Base-by-base conservation (phyloP, 192 early-diverging fungal species). In the Coemansia sp. region DNA sequence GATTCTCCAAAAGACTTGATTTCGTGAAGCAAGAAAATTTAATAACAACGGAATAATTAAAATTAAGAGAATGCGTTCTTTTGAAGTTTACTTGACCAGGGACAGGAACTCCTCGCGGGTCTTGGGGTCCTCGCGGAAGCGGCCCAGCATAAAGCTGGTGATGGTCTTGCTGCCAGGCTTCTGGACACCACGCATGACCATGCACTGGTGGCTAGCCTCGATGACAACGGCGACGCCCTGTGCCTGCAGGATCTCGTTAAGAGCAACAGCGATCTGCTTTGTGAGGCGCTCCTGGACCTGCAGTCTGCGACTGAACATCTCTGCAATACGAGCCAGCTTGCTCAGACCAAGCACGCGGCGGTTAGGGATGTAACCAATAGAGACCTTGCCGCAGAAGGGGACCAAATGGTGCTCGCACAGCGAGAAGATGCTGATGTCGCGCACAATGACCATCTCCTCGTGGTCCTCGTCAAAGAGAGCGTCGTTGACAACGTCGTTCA, bases 401-500 rank as follows among this genome's bases (percentile, higher is more conserved):
- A 99, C 96, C 86, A 98, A 87, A 68, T 99, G 98, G 79, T 99
- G 98, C 82, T 99, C 98, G 78, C 98, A 99, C 64, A 99, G 79
- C 5, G 94, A 96, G 74, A 94, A 96, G 6, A 98, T 88, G 67
- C 96, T 93, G 60, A 99, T 96, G 81, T 98, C 90, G 70, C 92
- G 94, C 17, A 99, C 98, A 79, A 99, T 95, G 15, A 99, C 98
- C 98, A 99, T 99, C 72, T 98, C 98, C 62, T 98, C 95, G 76
- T 98, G 94, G 71, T 98, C 94, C 51, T 99, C 98, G 82, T 96
- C 92, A 84, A 99, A 99, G 19, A 99, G 85, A 10, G 98, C 98
- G 38, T 91, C 92, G 75, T 99, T 99, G 74, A 98, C 80, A 0
- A 99, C 84, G 38, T 93, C 94, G 70, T 87, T 87, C 66, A 99